Percentiles rank a stretch among this genome's conserved stretches.
Evolutionary conservation across 352 stramenopile genomes (phyloP).

Genomic region (Thraustochytrium striatum): DNA sequence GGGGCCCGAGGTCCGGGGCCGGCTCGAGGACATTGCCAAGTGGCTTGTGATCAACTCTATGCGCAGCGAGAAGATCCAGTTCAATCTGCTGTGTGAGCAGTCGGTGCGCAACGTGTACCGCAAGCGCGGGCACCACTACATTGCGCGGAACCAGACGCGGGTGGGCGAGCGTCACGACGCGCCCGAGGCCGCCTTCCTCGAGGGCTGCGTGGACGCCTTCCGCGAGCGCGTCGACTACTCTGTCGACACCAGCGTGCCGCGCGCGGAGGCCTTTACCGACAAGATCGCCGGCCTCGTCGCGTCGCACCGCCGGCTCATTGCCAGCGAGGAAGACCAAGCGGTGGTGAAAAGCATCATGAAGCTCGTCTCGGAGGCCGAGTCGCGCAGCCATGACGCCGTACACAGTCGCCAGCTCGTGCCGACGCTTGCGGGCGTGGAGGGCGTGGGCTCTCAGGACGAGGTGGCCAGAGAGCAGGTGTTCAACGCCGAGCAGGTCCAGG

Average conservation of each 20-base stretch:
- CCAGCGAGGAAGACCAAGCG: conserved; percentile 5
- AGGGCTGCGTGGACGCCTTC: conserved; percentile 71
- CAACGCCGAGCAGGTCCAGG: conserved; percentile 44
- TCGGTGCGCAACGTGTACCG: conserved; percentile 81
- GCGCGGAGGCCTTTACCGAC: conserved; percentile 65
- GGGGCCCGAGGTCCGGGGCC: background rate
- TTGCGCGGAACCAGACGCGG: conserved; percentile 48
- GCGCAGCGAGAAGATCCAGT: conserved; percentile 98
- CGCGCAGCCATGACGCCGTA: background rate
- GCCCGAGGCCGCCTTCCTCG: background rate
- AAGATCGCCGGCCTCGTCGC: conserved; percentile 68
- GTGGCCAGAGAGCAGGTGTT: conserved; percentile 47
- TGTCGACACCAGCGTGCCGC: conserved; percentile 73
- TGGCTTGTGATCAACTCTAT: conserved; percentile 99
- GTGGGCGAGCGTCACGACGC: background rate
- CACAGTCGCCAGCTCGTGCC: background rate
- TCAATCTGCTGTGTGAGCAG: conserved; percentile 92
- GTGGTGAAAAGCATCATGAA: background rate
- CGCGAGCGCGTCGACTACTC: conserved; percentile 79
- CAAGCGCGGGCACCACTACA: conserved; percentile 67
- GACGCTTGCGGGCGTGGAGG: conserved; percentile 22
- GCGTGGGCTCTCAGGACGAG: conserved; percentile 31
- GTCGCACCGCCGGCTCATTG: conserved; percentile 66
- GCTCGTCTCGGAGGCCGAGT: conserved; percentile 2
- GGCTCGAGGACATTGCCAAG: conserved; percentile 50